Percentiles rank a stretch among this genome's conserved stretches.
Evolutionary conservation across 176 grass and related monocot species (phyloP).

Genomic region (Oryza coarctata): DNA sequence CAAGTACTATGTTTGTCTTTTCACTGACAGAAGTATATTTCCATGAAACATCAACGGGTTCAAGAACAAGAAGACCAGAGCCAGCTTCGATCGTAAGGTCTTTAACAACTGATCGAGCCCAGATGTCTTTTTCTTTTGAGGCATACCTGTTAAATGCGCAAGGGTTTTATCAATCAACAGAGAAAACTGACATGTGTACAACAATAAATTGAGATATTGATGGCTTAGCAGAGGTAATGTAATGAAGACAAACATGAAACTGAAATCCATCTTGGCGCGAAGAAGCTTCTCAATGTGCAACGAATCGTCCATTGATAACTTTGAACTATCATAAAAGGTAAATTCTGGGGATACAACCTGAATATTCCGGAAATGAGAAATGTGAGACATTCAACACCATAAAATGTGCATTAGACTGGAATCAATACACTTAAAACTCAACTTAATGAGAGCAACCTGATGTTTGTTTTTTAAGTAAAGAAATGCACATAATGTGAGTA

Average conservation of each 20-base stretch:
- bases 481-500: neutral
- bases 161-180: neutral
- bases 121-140: slow-evolving; percentile 93
- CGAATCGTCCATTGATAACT: slow-evolving; percentile 81
- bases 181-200: slow-evolving; percentile 13
- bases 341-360: slow-evolving; percentile 94
- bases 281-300: slow-evolving; percentile 95
- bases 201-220: slow-evolving; percentile 6
- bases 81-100: slow-evolving; percentile 87
- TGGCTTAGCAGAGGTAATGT: slow-evolving; percentile 25
- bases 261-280: slow-evolving; percentile 91
- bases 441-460: neutral
- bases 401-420: neutral
- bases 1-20: slow-evolving; percentile 70
- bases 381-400: neutral
- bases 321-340: slow-evolving; percentile 93
- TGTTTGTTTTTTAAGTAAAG: neutral
- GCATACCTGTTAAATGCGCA: slow-evolving; percentile 76
- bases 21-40: slow-evolving; percentile 89
- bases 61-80: slow-evolving; percentile 87
- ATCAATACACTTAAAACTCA: slow-evolving; percentile 14
- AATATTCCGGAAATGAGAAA: slow-evolving; percentile 23
- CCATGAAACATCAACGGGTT: slow-evolving; percentile 89
- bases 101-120: slow-evolving; percentile 79
- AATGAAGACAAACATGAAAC: slow-evolving; percentile 79